These are phyloP conservation scores for Candida germanica DNA, from an alignment of 805 yeast species.

Conservation along the genomic window DNA sequence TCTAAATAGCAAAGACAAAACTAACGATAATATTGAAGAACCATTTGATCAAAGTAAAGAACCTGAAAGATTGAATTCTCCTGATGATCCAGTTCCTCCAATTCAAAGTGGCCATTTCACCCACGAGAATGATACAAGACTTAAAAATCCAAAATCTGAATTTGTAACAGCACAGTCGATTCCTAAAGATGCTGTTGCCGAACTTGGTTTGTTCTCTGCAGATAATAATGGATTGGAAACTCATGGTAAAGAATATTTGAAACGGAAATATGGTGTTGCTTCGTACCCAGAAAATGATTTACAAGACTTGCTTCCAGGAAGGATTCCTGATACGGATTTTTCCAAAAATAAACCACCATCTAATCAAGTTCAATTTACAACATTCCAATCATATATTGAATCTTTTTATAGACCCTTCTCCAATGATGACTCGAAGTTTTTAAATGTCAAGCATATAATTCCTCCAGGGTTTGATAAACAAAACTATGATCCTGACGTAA, in stretches of 20 bases:
- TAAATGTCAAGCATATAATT: conserved; percentile 58
- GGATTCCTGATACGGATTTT: conserved; percentile 81
- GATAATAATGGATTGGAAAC: conserved; percentile 55
- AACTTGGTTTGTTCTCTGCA: conserved; percentile 64
- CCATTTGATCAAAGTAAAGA: background rate
- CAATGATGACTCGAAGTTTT: conserved; percentile 78
- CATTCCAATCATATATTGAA: conserved; percentile 83
- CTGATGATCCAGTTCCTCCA: conserved; percentile 42
- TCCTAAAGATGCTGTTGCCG: conserved; percentile 58
- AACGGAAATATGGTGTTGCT: conserved; percentile 79
- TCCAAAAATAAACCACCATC: conserved; percentile 67
- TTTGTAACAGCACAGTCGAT: conserved; percentile 68
- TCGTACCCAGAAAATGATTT: conserved; percentile 83
- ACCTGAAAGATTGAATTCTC: conserved; percentile 19
- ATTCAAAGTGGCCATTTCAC: conserved; percentile 43
- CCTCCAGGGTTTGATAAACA: conserved; percentile 47
- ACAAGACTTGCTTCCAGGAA: conserved; percentile 77
- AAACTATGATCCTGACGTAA: conserved; percentile 61
- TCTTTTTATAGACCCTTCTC: conserved; percentile 73
- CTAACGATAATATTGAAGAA: conserved; percentile 3
- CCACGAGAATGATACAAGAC: conserved; percentile 54
- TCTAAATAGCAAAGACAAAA: background rate
- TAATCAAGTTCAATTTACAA: conserved; percentile 88
- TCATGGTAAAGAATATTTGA: conserved; percentile 71
- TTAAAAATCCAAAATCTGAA: conserved; percentile 72